Base-by-base conservation (phyloP, 306 rosid genomes). In the Luffa aegyptiaca region DNA sequence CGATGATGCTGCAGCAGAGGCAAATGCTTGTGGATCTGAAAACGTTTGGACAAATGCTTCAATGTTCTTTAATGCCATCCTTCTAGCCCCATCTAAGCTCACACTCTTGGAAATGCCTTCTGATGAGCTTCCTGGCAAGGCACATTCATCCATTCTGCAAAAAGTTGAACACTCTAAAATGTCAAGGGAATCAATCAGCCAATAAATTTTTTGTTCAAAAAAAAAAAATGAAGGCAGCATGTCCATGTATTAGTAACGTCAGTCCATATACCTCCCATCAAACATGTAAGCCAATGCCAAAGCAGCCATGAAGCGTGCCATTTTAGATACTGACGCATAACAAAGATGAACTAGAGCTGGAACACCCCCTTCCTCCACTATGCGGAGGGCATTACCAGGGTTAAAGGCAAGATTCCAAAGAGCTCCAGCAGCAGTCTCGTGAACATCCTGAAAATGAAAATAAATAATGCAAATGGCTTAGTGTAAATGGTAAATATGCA, bases 381-480 rank as follows among this genome's bases (percentile, higher is more conserved):
- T 96, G 2, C 94, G 96, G 42, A 96, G 86, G 85, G 99, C 99
- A 83, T 96, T 96, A 18, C 98, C 93, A 33, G 98, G 94, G 87
- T 96, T 96, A 85, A 93, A 96, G 81, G 99, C 99, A 85, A 96
- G 97, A 86, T 96, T 96, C 99, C 99, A 96, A 52, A 96, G 96
- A 66, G 99, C 99, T 84, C 99, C 99, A n/a, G 99, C 99, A 74
- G 99, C 99, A 58, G 99, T 96, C 90, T 96, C 99, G 74, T 93
- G 99, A 86, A 96, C 99, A 86, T 96, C 99, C 99, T 96, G 96
- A 73, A 81, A 85, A 77, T n/a, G 80, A 80, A 90, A 83, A 77
- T 52, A 76, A 53, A 45, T 16, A 59, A 72, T 12, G 75, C 80
- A 51, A 80, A 26, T 64, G 61, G 80, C 18, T 66, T 3, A 18